Percentiles rank a stretch among this genome's conserved stretches.
These are phyloP conservation scores for Telopea speciosissima DNA, from an alignment of 177 flowering plant genomes.

Conservation along the genomic window DNA sequence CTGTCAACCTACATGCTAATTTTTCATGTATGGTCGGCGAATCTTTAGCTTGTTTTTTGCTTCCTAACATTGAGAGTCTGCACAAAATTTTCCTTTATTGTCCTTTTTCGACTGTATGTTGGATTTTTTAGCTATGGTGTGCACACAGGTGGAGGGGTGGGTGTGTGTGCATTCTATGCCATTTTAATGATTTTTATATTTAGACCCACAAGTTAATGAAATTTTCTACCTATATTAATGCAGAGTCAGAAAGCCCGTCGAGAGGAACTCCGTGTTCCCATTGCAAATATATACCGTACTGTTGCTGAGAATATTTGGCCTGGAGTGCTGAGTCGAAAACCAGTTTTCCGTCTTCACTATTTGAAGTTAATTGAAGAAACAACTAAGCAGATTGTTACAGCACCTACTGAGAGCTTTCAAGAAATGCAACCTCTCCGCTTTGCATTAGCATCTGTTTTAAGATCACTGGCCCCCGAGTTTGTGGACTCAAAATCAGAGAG, in stretches of 20 bases:
- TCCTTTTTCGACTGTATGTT: too few relatives aligned
- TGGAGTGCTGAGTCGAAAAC: constrained; percentile 76
- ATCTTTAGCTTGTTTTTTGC: too few relatives aligned
- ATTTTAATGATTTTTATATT: too few relatives aligned
- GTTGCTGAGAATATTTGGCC: constrained; percentile 98
- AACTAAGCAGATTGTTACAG: constrained; percentile 45
- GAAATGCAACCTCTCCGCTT: constrained; percentile 92
- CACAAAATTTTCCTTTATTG: too few relatives aligned
- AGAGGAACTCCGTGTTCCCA: constrained; percentile 86
- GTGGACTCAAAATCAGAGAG: constrained; percentile 89
- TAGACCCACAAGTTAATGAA: background rate
- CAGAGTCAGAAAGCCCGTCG: constrained; percentile 93
- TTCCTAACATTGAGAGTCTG: too few relatives aligned
- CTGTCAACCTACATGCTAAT: too few relatives aligned
- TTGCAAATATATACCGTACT: constrained; percentile 81
- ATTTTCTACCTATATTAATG: constrained; percentile 1
- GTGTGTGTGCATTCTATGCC: background rate
- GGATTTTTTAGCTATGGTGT: too few relatives aligned
- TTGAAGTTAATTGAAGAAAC: constrained; percentile 90
- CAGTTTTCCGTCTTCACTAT: constrained; percentile 81
- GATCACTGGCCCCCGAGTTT: constrained; percentile 89
- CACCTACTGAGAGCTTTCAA: constrained; percentile 78
- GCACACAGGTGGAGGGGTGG: background rate
- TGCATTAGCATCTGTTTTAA: constrained; percentile 86
- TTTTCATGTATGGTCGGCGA: too few relatives aligned